Evolutionary conservation across 1,284 basidiomycete species (phyloP), one percentile per base, ranked within the genome.

Genomic region (Peniophora sp.): DNA sequence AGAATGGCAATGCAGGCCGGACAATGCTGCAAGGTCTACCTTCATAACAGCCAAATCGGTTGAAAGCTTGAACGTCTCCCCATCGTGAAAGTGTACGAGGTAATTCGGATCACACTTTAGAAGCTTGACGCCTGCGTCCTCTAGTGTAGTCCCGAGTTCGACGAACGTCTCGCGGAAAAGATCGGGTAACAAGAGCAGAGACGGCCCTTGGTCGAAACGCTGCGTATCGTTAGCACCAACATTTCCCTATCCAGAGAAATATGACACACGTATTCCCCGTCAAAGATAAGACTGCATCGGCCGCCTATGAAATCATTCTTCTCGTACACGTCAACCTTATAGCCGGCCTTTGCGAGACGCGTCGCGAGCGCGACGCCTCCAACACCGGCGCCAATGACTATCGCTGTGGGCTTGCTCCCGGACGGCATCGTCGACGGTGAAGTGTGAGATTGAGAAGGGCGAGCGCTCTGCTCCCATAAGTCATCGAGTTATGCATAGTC

Each of bases 251-350:
- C 20, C 34, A 20, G 25, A 36, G n/a, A 23, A 23, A 25, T 36
- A 25, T 20, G 22, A 58, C 60, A 44, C 17, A 61, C 58, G 55
- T 74, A 71, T 2, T 72, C 72, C 25, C 70, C 65, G 50, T 71
- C 65, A 49, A 70, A 65, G 45, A 77, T 67, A 52, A 77, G 59
- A 52, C 69, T 72, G 61, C 75, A 78, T 56, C 74, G 61, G 11
- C 75, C 75, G 2, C 75, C 75, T 6, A 69, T 68, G 52, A 67
- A 69, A 32, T 61, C 61, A 52, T 73, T 72, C 66, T 63, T 52
- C 53, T 57, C 58, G 49, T 57, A 39, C 17, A 58, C 55, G 47
- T 52, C 49, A 19, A 56, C 55, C 11, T 50, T 25, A 16, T 49
- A 19, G 22, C 55, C 54, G 2, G 54, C 47, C 20, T 45, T 46